phyloP scores from a whole-genome alignment of 2,329 filamentous ascomycete genomes.

The Pleoardoris graminearum region DNA sequence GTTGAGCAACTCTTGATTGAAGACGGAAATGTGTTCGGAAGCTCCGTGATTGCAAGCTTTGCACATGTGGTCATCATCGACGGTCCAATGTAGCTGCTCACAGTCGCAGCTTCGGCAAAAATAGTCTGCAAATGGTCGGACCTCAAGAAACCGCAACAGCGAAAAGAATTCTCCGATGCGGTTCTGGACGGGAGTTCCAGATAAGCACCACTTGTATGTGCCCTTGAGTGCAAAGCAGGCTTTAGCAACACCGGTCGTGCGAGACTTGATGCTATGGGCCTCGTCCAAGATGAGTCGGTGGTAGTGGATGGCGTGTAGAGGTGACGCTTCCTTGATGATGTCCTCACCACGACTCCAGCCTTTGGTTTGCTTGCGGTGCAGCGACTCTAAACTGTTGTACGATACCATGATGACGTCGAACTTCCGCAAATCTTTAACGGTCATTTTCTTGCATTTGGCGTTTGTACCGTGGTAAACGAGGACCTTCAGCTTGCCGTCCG shows the following conservation, averaged over 20 bases:
- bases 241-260: conserved; percentile 88
- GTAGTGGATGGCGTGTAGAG: conserved; percentile 81
- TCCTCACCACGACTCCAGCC: conserved; percentile 82
- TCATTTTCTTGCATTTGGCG: conserved; percentile 76
- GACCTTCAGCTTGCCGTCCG: conserved; percentile 85
- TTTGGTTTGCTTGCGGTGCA: conserved; percentile 89
- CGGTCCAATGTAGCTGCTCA: conserved; percentile 79
- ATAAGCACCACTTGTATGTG: conserved; percentile 92
- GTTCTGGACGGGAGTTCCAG: conserved; percentile 93
- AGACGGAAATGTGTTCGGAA: conserved; percentile 75
- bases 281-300: conserved; percentile 94
- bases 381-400: conserved; percentile 87
- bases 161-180: conserved; percentile 98
- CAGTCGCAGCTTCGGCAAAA: conserved; percentile 88
- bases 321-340: conserved; percentile 74
- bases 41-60: conserved; percentile 67
- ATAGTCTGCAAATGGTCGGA: conserved; percentile 88
- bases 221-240: conserved; percentile 91
- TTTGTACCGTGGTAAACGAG: conserved; percentile 90
- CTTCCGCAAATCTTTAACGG: conserved; percentile 72
- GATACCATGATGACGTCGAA: conserved; percentile 97
- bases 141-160: conserved; percentile 84
- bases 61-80: conserved; percentile 73
- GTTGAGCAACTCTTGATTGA: conserved; percentile 93
- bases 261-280: conserved; percentile 90